Percentiles rank a stretch among this genome's conserved stretches.
phyloP scores from a whole-genome alignment of 176 grass and related monocot genomes.

The Avena eriantha region DNA sequence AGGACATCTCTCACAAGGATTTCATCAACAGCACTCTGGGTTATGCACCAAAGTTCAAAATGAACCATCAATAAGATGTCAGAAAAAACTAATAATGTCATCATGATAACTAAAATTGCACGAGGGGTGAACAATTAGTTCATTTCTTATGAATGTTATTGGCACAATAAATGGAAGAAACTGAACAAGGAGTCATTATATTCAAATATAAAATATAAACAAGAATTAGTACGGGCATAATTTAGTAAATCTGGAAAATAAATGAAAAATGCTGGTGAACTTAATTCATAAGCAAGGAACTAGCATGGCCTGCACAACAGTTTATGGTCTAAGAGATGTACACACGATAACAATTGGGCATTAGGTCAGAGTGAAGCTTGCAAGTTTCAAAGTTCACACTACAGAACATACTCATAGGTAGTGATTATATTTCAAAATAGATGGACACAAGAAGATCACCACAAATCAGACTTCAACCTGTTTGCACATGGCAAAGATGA shows the following conservation, averaged over 20 bases:
- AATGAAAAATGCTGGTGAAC: background rate
- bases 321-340: background rate
- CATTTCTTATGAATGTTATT: background rate
- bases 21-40: conserved; percentile 74
- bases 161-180: conserved; percentile 2
- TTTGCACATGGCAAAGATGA: conserved; percentile 44
- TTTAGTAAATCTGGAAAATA: background rate
- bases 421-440: conserved; percentile 29
- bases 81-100: conserved; percentile 21
- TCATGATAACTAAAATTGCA: conserved; percentile 10
- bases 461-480: conserved; percentile 53
- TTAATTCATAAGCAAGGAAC: conserved; percentile 5
- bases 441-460: conserved; percentile 34
- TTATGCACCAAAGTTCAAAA: conserved; percentile 41
- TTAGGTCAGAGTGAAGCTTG: background rate
- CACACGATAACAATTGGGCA: conserved; percentile 25
- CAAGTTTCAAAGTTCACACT: background rate
- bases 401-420: conserved; percentile 21
- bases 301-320: background rate
- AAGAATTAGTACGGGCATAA: background rate
- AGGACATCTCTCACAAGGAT: conserved; percentile 77
- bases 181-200: background rate
- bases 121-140: background rate
- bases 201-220: background rate
- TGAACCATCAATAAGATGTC: conserved; percentile 28